Base-by-base conservation (phyloP, 177 flowering plant genomes). In the Vitis hybrid region DNA sequence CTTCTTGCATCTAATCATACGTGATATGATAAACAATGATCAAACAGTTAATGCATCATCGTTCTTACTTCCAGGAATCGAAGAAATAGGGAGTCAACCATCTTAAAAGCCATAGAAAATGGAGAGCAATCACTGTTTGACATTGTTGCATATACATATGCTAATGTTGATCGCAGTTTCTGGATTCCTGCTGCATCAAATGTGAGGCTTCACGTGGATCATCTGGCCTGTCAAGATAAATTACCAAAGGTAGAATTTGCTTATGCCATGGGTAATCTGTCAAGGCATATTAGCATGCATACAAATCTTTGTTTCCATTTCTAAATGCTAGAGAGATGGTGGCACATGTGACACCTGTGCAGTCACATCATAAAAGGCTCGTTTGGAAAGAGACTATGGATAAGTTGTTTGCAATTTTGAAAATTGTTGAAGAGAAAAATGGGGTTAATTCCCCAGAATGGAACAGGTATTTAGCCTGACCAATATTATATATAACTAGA, bases 151-250 rank as follows among this genome's bases (percentile, higher is more conserved):
- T 69, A 77, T 61, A 78, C 81, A 58, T 94, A 94, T 79, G 54
- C 83, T 53, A 89, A 85, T 73, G 95, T 91, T 48, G 92, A 91
- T 63, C 82, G 84, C 51, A 78, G 79, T 46, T 71, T 85, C 20
- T 94, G 99, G 99, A 46, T 92, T 76, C 73, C 64, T 78, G 99
- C 99, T 68, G 74, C 94, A 63, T 90, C 91, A 70, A 94, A 94
- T 82, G 99, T 94, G 67, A 90, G 88, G 81, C 90, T 94, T 73
- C 99, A 94, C 73, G 92, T 94, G 63, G 97, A 94, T 61, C 88
- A 92, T 76, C 83, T 94, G 56, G 88, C 92, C 17, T 67, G 80
- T 58, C 91, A 84, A 75, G 73, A 90, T 65, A 91, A 85, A 75
- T 81, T 94, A 55, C 99, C 99, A n/a, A 71, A 84, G 97, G 99